These are phyloP conservation scores for Tulasnella sp. DNA, from an alignment of 768 basidiomycete genomes.

Conservation along the genomic window DNA sequence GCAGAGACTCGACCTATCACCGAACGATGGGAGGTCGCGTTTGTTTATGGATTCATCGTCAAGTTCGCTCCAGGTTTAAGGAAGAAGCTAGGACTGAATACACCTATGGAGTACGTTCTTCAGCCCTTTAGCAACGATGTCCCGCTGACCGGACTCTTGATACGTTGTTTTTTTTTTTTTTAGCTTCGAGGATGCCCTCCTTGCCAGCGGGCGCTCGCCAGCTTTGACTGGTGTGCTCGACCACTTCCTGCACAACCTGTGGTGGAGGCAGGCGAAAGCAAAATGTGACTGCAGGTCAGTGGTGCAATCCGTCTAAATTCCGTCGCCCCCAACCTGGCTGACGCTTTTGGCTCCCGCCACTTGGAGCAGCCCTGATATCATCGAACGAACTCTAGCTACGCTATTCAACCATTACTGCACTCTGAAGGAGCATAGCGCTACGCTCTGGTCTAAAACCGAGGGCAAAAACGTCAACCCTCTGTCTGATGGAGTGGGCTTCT, in stretches of 20 bases:
- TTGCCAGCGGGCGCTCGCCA: slow-evolving; percentile 52
- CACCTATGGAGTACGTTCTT: slow-evolving; percentile 72
- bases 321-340: neutral
- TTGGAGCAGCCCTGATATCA: neutral
- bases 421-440: slow-evolving; percentile 36
- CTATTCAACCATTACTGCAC: slow-evolving; percentile 53
- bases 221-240: slow-evolving; percentile 64
- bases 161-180: too few species aligned
- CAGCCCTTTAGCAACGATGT: neutral
- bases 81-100: slow-evolving; percentile 70
- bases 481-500: slow-evolving; percentile 61
- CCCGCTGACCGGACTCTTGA: neutral
- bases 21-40: slow-evolving; percentile 80
- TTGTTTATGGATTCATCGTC: slow-evolving; percentile 78
- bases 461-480: slow-evolving; percentile 69
- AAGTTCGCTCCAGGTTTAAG: slow-evolving; percentile 67
- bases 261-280: slow-evolving; percentile 36
- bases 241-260: slow-evolving; percentile 71
- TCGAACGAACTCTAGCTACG: slow-evolving; percentile 23
- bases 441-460: slow-evolving; percentile 70
- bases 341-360: neutral
- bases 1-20: slow-evolving; percentile 21
- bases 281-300: slow-evolving; percentile 38
- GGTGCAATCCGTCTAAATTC: neutral
- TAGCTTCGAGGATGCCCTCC: slow-evolving; percentile 72